These are phyloP conservation scores for Moringa oleifera DNA, from an alignment of 345 rosid species.

Conservation along the genomic window DNA sequence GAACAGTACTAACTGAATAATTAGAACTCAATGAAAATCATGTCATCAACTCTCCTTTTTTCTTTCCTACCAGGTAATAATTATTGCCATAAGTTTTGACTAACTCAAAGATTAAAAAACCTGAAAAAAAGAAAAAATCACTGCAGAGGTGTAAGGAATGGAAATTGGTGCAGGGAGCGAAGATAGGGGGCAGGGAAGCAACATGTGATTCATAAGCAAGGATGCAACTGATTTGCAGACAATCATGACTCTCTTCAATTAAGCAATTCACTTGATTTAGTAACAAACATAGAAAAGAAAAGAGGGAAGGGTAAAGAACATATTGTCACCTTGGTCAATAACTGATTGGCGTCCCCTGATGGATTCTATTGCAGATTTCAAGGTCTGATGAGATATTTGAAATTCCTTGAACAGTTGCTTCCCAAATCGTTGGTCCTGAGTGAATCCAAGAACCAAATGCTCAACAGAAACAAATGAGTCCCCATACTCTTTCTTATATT, in stretches of 20 bases:
- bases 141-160: no score
- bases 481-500: slow-evolving; percentile 78
- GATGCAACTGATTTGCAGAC: not conserved
- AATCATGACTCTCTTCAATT: not conserved
- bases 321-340: slow-evolving; percentile 75
- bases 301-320: not conserved
- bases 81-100: no score
- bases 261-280: no score
- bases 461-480: slow-evolving; percentile 95
- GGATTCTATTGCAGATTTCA: slow-evolving; percentile 83
- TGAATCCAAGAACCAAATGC: slow-evolving; percentile 87
- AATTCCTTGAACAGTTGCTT: slow-evolving; percentile 83
- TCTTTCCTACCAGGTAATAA: not conserved
- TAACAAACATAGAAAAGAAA: not conserved
- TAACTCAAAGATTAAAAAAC: no score
- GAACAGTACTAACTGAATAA: not conserved
- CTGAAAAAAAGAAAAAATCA: no score
- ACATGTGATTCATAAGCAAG: not conserved
- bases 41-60: not conserved
- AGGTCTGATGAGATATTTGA: slow-evolving; percentile 49
- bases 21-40: not conserved
- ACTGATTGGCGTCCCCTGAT: slow-evolving; percentile 97
- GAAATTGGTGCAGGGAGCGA: not conserved
- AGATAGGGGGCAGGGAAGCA: no score
- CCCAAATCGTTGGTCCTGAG: slow-evolving; percentile 84